Evolutionary conservation across 805 yeast genomes (phyloP), one percentile per base, ranked within the genome.

Genomic region (Jamesozyma hellenica): DNA sequence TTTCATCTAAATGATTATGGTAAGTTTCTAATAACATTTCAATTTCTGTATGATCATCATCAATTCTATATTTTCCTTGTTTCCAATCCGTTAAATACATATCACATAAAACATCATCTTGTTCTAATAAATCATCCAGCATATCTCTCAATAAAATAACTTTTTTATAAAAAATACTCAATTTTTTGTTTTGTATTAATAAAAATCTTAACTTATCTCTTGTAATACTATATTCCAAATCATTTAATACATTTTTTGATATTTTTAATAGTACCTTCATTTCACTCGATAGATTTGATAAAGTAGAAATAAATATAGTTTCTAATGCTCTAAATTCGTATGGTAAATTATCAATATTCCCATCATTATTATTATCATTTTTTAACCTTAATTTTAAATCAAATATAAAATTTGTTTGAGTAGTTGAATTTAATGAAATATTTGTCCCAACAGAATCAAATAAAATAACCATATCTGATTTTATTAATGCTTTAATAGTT

Each of bases 251-350:
- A 5, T 83, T 82, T 34, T 74, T 74, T 12, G 90, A 77, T 6
- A 83, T 81, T 0, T 82, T 81, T 7, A 77, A 73, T 48, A 85
- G 92, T 5, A 84, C 86, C 49, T 80, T 81, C 82, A 88, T 77
- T 55, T 92, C 98, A 1, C 88, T 79, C 35, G 80, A 79, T 36
- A 92, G 64, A 44, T 86, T 82, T 1, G 82, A 71, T 29, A 86
- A 71, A 2, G 85, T 94, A 38, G 83, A 79, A 25, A 85, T 77
- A 46, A 92, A 72, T 8, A 92, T 82, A 0, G 94, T 78, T 53
- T 92, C 98, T 30, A 92, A 56, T 0, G 96, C 98, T 35, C 94
- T 67, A 53, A 88, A 79, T 55, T 92, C 98, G 59, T 87, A 92
- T 0, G 95, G 90, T 15, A 86, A 64, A 4, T 71, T 50, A 38